phyloP scores from a whole-genome alignment of 2,329 filamentous ascomycete species.

The Ramularia collo-cygni region DNA sequence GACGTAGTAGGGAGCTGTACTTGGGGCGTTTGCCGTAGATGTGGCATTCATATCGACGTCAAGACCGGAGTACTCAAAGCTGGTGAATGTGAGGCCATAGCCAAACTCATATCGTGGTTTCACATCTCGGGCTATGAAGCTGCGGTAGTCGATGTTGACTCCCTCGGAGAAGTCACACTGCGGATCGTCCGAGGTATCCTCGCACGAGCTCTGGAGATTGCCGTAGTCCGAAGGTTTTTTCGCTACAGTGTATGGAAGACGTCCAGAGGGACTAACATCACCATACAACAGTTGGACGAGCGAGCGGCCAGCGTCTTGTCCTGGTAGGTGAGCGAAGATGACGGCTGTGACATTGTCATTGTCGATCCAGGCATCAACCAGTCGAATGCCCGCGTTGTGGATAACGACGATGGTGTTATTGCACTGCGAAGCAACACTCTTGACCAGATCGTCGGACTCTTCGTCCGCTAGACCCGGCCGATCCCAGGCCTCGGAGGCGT shows the following conservation, averaged over 20 bases:
- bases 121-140: slow-evolving; percentile 26
- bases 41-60: slow-evolving; percentile 23
- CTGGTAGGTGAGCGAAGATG: slow-evolving; percentile 58
- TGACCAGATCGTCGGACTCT: slow-evolving; percentile 50
- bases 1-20: slow-evolving; percentile 20
- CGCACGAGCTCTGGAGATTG: slow-evolving; percentile 31
- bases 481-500: slow-evolving; percentile 34
- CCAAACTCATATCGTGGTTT: slow-evolving; percentile 32
- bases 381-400: slow-evolving; percentile 56
- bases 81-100: slow-evolving; percentile 33
- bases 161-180: slow-evolving; percentile 31
- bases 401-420: slow-evolving; percentile 58
- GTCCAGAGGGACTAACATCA: slow-evolving; percentile 49
- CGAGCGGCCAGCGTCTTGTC: slow-evolving; percentile 55
- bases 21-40: slow-evolving; percentile 16
- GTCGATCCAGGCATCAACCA: slow-evolving; percentile 56
- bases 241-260: slow-evolving; percentile 57
- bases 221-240: slow-evolving; percentile 52
- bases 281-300: slow-evolving; percentile 54
- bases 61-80: slow-evolving; percentile 29
- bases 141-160: slow-evolving; percentile 33
- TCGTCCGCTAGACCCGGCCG: slow-evolving; percentile 31
- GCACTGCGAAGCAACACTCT: slow-evolving; percentile 52
- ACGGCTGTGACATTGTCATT: slow-evolving; percentile 59
- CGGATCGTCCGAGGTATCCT: slow-evolving; percentile 18